Evolutionary conservation across 2,329 filamentous ascomycete genomes (phyloP).

Genomic region (Pseudocercospora macadamiae): DNA sequence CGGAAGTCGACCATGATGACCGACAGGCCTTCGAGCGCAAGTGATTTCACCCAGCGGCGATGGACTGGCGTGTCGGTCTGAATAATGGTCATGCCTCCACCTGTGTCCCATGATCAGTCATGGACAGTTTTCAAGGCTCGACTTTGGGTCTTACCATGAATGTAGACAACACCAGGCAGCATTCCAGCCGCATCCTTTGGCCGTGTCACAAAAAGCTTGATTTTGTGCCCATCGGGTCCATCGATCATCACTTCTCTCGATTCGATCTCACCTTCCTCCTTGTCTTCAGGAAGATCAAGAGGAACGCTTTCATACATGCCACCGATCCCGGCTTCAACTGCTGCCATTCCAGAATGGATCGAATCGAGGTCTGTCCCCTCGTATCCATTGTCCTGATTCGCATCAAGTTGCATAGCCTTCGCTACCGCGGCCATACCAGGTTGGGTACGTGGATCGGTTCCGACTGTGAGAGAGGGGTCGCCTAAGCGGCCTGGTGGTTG

Average conservation of each 20-base stretch:
- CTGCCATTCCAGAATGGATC: background rate
- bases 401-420: constrained; percentile 10
- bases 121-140: background rate
- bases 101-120: constrained; percentile 23
- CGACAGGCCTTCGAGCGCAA: constrained; percentile 30
- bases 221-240: constrained; percentile 27
- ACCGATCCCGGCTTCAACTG: background rate
- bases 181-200: constrained; percentile 14
- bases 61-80: constrained; percentile 31
- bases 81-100: constrained; percentile 32
- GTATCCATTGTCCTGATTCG: constrained; percentile 6
- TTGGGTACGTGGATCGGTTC: constrained; percentile 28
- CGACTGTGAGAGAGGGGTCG: constrained; percentile 21
- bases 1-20: constrained; percentile 37
- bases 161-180: constrained; percentile 31
- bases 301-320: constrained; percentile 5
- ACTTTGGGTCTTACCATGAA: constrained; percentile 25
- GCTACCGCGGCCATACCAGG: constrained; percentile 22
- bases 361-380: constrained; percentile 8
- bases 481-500: constrained; percentile 32
- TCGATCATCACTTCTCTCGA: constrained; percentile 17
- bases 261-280: constrained; percentile 19
- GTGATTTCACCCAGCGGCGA: constrained; percentile 30
- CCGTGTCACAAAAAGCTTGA: constrained; percentile 25
- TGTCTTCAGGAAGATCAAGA: constrained; percentile 18